Base-by-base conservation (phyloP, 2,329 filamentous ascomycete species). In the Lachnellula hyalina region DNA sequence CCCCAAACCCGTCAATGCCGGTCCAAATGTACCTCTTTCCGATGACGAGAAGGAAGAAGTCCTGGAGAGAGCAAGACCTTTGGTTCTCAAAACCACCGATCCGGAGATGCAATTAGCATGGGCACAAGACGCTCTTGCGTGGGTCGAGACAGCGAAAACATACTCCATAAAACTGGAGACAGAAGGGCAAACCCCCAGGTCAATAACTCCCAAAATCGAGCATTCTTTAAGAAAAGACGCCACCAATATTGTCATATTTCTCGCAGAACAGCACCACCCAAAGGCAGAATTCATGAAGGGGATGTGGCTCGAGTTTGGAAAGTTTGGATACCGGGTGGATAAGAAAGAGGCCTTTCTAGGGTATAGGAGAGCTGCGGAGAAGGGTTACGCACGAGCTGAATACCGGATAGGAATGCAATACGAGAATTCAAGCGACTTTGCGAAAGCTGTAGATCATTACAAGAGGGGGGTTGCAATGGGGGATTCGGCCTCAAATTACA, bases 391-490 rank as follows among this genome's bases (percentile, higher is more conserved):
- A 21, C 81, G 94, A 64, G 92, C 94, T 19, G 90, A 97, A 71
- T 99, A 99, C 72, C 85, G 94, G 47, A 96, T 99, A 74, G 94
- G 94, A 59, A 99, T 97, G 93, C 87, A 96, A 54, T 97, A 92
- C 70, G 94, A 99, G 73, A 91, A 89, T 70, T 93, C 91, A 4
- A 96, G 96, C 68, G 93, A 99, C 67, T 86, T 91, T 57, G 81
- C 86, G 59, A 96, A 96, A 71, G 94, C 94, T 5, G 85, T 96
- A 67, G 85, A 87, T 66, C 92, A 97, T 71, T 99, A 97, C 72
- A 84, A 90, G 61, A 81, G 83, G 47, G 94, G 94, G 49, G 85
- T 94, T 49, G 81, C 84, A 49, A 76, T 86, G 63, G 85, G 86
- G 23, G 94, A 99, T 73, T 96, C 94, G 15, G 94, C 94, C 3